phyloP scores from a whole-genome alignment of 495 filamentous ascomycete species.

The Neurospora hispaniola region DNA sequence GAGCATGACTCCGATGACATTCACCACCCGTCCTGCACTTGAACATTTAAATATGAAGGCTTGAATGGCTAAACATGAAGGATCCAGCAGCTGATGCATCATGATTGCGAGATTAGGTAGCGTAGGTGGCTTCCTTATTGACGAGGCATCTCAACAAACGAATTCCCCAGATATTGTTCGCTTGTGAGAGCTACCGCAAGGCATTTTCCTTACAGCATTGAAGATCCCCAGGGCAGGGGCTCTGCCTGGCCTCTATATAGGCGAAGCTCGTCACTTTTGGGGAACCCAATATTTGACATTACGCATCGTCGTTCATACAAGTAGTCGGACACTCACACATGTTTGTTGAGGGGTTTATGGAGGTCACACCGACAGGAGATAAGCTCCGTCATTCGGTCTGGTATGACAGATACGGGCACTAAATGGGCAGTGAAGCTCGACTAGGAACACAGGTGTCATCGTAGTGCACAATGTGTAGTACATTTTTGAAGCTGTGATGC shows the following conservation, averaged over 20 bases:
- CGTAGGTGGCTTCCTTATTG: too few species aligned
- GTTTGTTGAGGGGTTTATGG: background rate
- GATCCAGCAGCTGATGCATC: background rate
- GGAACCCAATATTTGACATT: background rate
- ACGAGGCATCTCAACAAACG: background rate
- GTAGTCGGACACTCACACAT: background rate
- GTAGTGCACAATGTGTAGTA: background rate
- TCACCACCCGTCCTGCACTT: background rate
- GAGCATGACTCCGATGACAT: background rate
- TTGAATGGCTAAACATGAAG: background rate
- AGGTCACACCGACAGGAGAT: background rate
- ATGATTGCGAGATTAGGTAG: background rate
- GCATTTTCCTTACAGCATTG: background rate
- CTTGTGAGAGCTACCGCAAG: background rate
- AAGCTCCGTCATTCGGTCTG: background rate
- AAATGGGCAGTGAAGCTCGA: background rate
- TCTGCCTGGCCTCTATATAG: background rate
- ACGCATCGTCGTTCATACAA: background rate
- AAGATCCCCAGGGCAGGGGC: background rate
- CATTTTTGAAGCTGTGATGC: background rate
- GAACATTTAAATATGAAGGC: background rate
- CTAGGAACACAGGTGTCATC: background rate
- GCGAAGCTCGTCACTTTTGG: background rate
- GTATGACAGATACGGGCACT: background rate
- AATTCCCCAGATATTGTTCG: accelerated